A percentile compares a stretch with the other conserved stretches of the same genome.
Conservation (phyloP, 1,284 basidiomycete species). For the Fomitiporia mediterranea region DNA sequence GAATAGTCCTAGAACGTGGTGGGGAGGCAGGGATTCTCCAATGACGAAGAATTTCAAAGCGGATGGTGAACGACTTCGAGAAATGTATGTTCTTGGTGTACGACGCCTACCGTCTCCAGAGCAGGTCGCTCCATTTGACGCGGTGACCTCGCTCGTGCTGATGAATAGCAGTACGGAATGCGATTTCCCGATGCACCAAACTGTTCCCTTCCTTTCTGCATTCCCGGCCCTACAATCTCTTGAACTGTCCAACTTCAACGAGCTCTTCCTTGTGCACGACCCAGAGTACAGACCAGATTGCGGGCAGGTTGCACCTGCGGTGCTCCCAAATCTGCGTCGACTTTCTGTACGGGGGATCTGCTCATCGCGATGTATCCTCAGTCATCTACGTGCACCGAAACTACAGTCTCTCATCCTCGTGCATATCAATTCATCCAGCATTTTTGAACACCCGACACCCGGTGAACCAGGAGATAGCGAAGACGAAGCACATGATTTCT, state of each 20-base stretch:
- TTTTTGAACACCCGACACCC: conserved; percentile 39
- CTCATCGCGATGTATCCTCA: conserved; percentile 57
- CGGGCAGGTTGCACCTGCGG: conserved; percentile 29
- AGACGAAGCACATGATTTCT: conserved; percentile 66
- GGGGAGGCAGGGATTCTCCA: conserved; percentile 4
- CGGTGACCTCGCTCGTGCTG: conserved; percentile 23
- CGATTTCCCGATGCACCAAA: conserved; percentile 34
- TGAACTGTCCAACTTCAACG: conserved; percentile 45
- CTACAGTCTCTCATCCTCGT: conserved; percentile 56
- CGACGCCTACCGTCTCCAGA: conserved; percentile 4
- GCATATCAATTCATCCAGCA: conserved; percentile 51
- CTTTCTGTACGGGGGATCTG: conserved; percentile 55
- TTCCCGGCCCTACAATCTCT: conserved; percentile 58
- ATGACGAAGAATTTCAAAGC: conserved; percentile 12
- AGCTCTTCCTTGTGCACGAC: conserved; percentile 33
- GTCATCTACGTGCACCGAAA: conserved; percentile 50
- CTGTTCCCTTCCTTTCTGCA: conserved; percentile 48
- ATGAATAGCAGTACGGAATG: conserved; percentile 28
- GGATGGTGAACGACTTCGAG: conserved; percentile 4
- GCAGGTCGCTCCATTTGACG: conserved; percentile 31
- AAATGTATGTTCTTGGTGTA: conserved; percentile 16
- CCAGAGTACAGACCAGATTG: conserved; percentile 22
- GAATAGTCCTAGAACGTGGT: conserved; percentile 5
- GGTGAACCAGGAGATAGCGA: conserved; percentile 61
- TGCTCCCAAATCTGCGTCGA: conserved; percentile 47